These are phyloP conservation scores for Arthrobotrys conoides DNA, from an alignment of 2,329 filamentous ascomycete genomes.

Conservation along the genomic window DNA sequence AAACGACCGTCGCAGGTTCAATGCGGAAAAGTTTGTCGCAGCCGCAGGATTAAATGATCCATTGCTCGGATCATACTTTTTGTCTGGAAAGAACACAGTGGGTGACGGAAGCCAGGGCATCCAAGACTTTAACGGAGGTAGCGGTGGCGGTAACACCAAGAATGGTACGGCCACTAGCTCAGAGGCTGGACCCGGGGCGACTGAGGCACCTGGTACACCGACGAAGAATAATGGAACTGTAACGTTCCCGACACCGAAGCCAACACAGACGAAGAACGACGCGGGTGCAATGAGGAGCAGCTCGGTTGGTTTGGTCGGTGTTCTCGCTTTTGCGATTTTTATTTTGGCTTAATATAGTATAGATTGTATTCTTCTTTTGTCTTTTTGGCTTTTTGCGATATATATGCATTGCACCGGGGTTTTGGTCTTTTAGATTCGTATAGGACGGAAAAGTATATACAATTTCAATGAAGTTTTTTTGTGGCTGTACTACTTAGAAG, in stretches of 20 bases:
- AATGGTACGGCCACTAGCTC: slow-evolving; percentile 12
- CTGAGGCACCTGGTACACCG: not conserved
- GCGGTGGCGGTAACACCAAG: not conserved
- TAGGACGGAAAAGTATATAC: slow-evolving; percentile 9
- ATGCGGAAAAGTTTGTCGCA: slow-evolving; percentile 33
- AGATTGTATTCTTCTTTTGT: slow-evolving; percentile 4
- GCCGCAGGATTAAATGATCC: slow-evolving; percentile 36
- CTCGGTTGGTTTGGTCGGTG: slow-evolving; percentile 2
- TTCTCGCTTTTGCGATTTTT: slow-evolving; percentile 16
- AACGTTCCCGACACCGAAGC: slow-evolving; percentile 31
- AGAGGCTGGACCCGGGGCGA: not conserved
- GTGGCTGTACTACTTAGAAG: not conserved
- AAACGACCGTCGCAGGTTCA: slow-evolving; percentile 39
- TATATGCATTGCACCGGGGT: not conserved
- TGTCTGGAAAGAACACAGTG: slow-evolving; percentile 33
- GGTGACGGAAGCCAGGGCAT: slow-evolving; percentile 42
- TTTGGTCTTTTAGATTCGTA: slow-evolving; percentile 7
- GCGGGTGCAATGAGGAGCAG: slow-evolving; percentile 5
- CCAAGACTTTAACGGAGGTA: slow-evolving; percentile 19
- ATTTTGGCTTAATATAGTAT: slow-evolving; percentile 11
- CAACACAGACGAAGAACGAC: slow-evolving; percentile 33
- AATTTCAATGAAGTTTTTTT: not conserved
- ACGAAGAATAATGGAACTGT: slow-evolving; percentile 27
- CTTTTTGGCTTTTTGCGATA: not conserved
- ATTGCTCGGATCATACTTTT: slow-evolving; percentile 46